Percentiles rank a stretch among this genome's conserved stretches.
These are phyloP conservation scores for Diversispora epigaea DNA, from an alignment of 192 early-diverging fungal species.

Conservation along the genomic window DNA sequence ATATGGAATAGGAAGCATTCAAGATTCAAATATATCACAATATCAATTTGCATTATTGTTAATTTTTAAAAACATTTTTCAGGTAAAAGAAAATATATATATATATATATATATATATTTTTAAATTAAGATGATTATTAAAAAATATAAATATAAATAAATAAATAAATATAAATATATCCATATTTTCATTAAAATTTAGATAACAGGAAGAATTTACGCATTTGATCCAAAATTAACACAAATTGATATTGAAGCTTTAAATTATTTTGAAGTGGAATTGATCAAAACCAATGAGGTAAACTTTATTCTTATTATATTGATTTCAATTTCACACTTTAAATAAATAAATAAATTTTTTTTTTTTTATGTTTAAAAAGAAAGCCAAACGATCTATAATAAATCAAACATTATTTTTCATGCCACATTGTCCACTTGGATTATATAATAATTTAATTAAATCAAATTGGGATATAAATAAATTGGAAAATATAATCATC, in stretches of 20 bases:
- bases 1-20: conserved; percentile 46
- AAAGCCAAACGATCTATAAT: conserved; percentile 30
- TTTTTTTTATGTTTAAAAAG: conserved; percentile 36
- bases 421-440: conserved; percentile 48
- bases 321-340: no score
- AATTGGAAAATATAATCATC: conserved; percentile 34
- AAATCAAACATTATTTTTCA: conserved; percentile 38
- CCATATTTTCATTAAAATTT: no score
- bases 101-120: no score
- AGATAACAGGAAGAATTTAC: conserved; percentile 22
- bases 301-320: background rate
- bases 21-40: conserved; percentile 40
- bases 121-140: background rate
- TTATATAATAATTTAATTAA: conserved; percentile 42
- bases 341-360: no score
- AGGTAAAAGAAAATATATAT: conserved; percentile 13
- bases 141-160: background rate
- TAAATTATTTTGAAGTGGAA: conserved; percentile 3
- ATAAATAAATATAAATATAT: no score
- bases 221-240: conserved; percentile 9
- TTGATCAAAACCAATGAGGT: conserved; percentile 16
- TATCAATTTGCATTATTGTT: conserved; percentile 41
- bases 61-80: conserved; percentile 39
- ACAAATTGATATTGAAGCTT: background rate
- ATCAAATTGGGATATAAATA: conserved; percentile 38